These are phyloP conservation scores for Orbilia oligospora DNA, from an alignment of 2,329 filamentous ascomycete genomes.

Conservation along the genomic window DNA sequence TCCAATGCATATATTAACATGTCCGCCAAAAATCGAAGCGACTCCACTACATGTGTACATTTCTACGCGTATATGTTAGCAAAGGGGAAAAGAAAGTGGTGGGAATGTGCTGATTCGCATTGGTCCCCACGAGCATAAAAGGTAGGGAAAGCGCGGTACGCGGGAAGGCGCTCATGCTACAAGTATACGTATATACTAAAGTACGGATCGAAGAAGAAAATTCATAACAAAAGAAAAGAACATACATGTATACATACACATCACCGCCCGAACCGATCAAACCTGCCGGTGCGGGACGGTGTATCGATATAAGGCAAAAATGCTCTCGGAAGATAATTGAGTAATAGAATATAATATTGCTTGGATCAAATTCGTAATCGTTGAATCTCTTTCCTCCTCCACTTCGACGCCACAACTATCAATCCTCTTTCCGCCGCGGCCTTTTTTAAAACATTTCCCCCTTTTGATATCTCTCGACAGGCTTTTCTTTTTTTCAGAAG, in stretches of 20 bases:
- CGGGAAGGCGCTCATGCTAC: not conserved
- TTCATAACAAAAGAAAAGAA: constrained; percentile 10
- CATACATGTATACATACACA: constrained; percentile 4
- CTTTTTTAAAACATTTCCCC: not conserved
- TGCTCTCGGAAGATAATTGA: constrained; percentile 38
- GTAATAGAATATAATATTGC: constrained; percentile 32
- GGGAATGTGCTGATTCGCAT: not conserved
- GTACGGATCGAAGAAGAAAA: constrained; percentile 8
- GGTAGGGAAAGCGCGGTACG: not conserved
- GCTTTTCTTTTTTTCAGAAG: constrained; percentile 35
- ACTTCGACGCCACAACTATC: not conserved
- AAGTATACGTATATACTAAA: not conserved
- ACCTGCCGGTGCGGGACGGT: constrained; percentile 30
- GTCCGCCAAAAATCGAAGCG: too few relatives aligned
- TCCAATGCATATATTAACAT: not conserved
- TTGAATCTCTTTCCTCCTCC: not conserved
- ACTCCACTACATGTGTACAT: too few relatives aligned
- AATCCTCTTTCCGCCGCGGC: constrained; percentile 1
- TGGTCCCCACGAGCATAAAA: not conserved
- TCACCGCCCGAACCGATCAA: not conserved
- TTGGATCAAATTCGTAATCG: constrained; percentile 24
- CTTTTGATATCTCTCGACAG: constrained; percentile 2
- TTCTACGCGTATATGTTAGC: not conserved
- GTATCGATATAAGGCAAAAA: constrained; percentile 13
- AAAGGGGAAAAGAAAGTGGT: not conserved